Conservation (phyloP, 495 filamentous ascomycete species). For the Xylaria longipes region DNA sequence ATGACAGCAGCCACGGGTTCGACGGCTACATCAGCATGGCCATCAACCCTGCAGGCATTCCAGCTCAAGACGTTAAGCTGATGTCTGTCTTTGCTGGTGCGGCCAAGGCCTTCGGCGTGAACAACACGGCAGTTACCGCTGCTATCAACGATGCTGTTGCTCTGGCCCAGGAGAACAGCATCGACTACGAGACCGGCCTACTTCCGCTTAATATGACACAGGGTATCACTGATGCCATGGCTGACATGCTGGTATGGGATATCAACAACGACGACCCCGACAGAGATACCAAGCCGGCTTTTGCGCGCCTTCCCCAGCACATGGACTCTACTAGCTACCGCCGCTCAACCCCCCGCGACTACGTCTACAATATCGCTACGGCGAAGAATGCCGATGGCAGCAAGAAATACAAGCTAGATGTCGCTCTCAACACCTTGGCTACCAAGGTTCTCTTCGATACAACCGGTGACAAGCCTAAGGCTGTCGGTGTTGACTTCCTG, state of each 20-base stretch:
- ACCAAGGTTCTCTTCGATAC: constrained; percentile 65
- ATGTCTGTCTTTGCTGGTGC: constrained; percentile 57
- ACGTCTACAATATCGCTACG: constrained; percentile 57
- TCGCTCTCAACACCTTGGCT: constrained; percentile 65
- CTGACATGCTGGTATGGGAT: constrained; percentile 56
- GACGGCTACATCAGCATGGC: constrained; percentile 63
- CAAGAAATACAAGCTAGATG: constrained; percentile 63
- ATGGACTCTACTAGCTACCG: constrained; percentile 41
- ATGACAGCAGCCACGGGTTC: constrained; percentile 58
- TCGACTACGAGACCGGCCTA: constrained; percentile 26
- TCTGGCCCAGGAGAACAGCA: constrained; percentile 21
- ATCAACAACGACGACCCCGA: constrained; percentile 52
- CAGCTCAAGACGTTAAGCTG: constrained; percentile 59
- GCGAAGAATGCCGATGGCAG: constrained; percentile 57
- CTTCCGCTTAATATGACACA: constrained; percentile 36
- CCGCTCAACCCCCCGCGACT: constrained; percentile 61
- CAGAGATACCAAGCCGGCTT: constrained; percentile 39
- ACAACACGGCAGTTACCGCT: constrained; percentile 16
- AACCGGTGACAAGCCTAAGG: constrained; percentile 49
- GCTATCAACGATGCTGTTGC: constrained; percentile 21
- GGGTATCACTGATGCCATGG: constrained; percentile 48
- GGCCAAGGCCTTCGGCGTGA: constrained; percentile 57
- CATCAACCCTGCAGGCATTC: constrained; percentile 53
- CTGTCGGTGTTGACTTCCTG: constrained; percentile 69
- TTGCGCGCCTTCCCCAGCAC: constrained; percentile 55